Percentiles rank a stretch among this genome's conserved stretches.
These are phyloP conservation scores for Codiaeum variegatum DNA, from an alignment of 441 rosid genomes.

Conservation along the genomic window DNA sequence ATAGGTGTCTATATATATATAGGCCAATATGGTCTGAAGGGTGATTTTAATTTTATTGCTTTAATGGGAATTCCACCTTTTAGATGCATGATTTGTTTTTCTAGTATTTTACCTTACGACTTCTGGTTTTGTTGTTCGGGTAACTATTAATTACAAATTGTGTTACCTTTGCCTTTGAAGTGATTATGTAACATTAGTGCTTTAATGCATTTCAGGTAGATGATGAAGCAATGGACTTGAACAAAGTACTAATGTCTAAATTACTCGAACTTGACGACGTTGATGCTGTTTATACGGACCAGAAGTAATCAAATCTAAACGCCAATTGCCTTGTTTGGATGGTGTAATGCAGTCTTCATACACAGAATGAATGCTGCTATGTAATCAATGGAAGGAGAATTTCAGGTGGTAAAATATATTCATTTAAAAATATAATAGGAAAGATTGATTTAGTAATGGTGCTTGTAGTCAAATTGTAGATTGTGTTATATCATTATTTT, in stretches of 20 bases:
- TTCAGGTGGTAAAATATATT: not conserved
- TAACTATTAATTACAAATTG: not conserved
- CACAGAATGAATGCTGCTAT: not conserved
- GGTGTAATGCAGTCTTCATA: not conserved
- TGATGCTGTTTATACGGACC: constrained; percentile 80
- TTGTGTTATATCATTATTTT: not conserved
- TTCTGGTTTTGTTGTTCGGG: not conserved
- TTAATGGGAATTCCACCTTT: not conserved
- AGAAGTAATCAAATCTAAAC: constrained; percentile 36
- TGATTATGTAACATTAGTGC: not conserved
- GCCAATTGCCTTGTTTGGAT: not conserved
- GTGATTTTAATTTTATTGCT: not conserved
- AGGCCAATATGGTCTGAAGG: not conserved
- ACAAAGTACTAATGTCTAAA: constrained; percentile 71
- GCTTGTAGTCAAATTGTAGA: not conserved
- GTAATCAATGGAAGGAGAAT: not conserved
- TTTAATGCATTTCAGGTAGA: constrained; percentile 50
- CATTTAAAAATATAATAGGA: too few relatives aligned
- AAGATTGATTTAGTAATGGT: not conserved
- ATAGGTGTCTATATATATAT: too few relatives aligned
- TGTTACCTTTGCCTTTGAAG: not conserved
- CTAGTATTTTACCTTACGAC: not conserved
- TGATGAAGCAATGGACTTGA: constrained; percentile 85
- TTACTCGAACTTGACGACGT: constrained; percentile 87
- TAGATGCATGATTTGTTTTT: not conserved